Conservation (phyloP, 2,329 filamentous ascomycete species). For the Venturia oleaginea region DNA sequence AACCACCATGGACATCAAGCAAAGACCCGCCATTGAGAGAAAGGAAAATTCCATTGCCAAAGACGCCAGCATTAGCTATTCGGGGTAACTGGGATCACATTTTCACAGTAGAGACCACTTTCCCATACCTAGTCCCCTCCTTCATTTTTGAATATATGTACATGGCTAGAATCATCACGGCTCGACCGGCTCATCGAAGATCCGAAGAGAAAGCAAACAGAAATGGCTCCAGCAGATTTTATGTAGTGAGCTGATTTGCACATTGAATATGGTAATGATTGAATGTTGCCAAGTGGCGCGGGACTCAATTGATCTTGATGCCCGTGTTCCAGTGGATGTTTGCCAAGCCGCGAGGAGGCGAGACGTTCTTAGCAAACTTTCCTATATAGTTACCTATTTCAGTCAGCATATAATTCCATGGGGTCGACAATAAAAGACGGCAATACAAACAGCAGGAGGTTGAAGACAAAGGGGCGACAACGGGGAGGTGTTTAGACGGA, state of each 20-base stretch:
- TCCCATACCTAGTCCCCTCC: neutral
- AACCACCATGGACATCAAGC: neutral
- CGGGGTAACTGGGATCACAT: neutral
- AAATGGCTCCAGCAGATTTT: neutral
- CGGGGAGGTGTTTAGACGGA: constrained; percentile 9
- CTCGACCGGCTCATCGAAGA: neutral
- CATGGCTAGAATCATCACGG: neutral
- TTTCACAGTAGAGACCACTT: neutral
- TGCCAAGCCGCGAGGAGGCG: neutral
- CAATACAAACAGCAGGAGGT: neutral
- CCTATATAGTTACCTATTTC: neutral
- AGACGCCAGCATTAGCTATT: neutral
- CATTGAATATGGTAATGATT: neutral
- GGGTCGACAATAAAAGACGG: constrained; percentile 2
- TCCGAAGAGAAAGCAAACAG: neutral
- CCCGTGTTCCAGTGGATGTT: constrained; percentile 2
- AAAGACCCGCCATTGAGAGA: neutral
- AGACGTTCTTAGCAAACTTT: constrained; percentile 3
- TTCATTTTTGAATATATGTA: neutral
- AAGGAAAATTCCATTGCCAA: neutral
- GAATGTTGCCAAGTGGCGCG: constrained; percentile 14
- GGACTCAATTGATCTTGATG: neutral
- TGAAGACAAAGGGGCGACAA: neutral
- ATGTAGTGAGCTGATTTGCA: neutral
- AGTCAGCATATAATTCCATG: neutral